Conservation (phyloP, 2,329 filamentous ascomycete species). For the Lizonia empirigonia region DNA sequence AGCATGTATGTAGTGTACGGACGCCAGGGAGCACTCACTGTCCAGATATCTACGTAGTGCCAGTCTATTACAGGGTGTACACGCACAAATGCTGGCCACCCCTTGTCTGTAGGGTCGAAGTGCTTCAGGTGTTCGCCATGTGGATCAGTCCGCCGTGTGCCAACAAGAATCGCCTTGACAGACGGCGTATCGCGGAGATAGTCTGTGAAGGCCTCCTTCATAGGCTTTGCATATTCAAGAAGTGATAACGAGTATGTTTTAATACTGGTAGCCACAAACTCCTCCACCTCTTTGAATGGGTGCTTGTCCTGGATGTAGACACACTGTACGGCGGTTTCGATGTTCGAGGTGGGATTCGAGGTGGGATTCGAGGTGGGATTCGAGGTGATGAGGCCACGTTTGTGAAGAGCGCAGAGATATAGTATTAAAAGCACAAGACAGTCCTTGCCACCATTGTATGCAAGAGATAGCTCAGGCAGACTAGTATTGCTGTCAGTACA, state of each 20-base stretch:
- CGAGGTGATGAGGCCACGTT: slow-evolving; percentile 35
- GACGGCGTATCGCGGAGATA: slow-evolving; percentile 70
- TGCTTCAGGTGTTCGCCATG: slow-evolving; percentile 78
- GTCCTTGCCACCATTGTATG: slow-evolving; percentile 98
- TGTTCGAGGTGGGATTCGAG: slow-evolving; percentile 27
- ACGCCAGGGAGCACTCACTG: slow-evolving; percentile 62
- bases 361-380: slow-evolving; percentile 27
- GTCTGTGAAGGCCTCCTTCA: slow-evolving; percentile 78
- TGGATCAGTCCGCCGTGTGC: slow-evolving; percentile 88
- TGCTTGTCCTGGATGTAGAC: slow-evolving; percentile 88
- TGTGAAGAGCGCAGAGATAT: slow-evolving; percentile 70
- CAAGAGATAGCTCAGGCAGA: slow-evolving; percentile 79
- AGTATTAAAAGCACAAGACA: slow-evolving; percentile 90
- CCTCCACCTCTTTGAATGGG: slow-evolving; percentile 84
- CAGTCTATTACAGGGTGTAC: slow-evolving; percentile 97
- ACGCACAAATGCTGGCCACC: slow-evolving; percentile 91
- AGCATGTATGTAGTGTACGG: background rate
- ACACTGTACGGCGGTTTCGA: slow-evolving; percentile 65
- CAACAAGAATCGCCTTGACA: slow-evolving; percentile 82
- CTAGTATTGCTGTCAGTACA: slow-evolving; percentile 54
- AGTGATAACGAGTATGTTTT: slow-evolving; percentile 75
- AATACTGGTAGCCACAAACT: slow-evolving; percentile 74
- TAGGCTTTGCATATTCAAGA: slow-evolving; percentile 74
- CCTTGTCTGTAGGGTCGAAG: slow-evolving; percentile 86
- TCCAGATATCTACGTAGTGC: slow-evolving; percentile 96